Conservation (phyloP, 108 stramenopile genomes). For the Fragilaria crotonensis region DNA sequence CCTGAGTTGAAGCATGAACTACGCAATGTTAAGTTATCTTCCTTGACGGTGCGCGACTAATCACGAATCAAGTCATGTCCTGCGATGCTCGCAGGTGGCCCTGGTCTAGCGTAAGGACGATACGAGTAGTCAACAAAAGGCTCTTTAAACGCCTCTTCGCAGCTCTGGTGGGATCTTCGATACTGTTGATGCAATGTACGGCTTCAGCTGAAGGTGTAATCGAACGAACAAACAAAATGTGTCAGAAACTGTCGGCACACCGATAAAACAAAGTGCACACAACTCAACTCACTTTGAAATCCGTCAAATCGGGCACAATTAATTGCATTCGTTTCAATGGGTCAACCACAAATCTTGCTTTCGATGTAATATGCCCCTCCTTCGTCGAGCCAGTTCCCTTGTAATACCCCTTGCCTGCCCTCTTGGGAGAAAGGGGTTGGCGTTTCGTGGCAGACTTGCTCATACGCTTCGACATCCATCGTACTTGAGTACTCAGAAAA, state of each 20-base stretch:
- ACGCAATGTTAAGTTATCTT: no score
- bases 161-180: slow-evolving; percentile 59
- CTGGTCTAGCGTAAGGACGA: no score
- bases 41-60: no score
- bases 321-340: slow-evolving; percentile 59
- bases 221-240: neutral
- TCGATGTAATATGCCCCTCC: slow-evolving; percentile 62
- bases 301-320: slow-evolving; percentile 72
- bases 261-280: neutral
- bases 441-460: slow-evolving; percentile 73
- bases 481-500: neutral
- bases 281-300: slow-evolving; percentile 40
- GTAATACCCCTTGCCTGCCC: slow-evolving; percentile 79
- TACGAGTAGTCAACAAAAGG: no score
- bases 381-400: slow-evolving; percentile 83
- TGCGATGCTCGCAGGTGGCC: no score
- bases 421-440: slow-evolving; percentile 69
- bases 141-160: no score
- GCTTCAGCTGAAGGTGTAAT: slow-evolving; percentile 38
- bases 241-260: neutral
- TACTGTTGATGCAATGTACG: slow-evolving; percentile 66
- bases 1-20: no score
- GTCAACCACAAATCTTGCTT: slow-evolving; percentile 72
- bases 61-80: no score
- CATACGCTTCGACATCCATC: slow-evolving; percentile 66